Evolutionary conservation across 129 eudicot genomes (phyloP).

Genomic region (Solidago caesia): DNA sequence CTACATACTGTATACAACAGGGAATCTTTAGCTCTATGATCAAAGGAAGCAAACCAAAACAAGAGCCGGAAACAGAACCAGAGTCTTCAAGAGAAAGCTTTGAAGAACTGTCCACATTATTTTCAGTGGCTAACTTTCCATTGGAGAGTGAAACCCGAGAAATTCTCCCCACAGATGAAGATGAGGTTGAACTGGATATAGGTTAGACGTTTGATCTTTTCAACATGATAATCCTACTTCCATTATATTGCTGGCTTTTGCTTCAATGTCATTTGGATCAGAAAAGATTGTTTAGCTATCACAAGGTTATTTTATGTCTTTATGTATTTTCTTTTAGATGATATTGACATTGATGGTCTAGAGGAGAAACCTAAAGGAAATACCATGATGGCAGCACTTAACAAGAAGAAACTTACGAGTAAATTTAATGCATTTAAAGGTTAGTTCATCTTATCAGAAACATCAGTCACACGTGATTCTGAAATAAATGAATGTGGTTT

Average conservation of each 20-base stretch:
- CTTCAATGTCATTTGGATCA: not conserved
- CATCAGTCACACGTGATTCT: not conserved
- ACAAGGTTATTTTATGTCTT: conserved; percentile 1
- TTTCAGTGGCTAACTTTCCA: conserved; percentile 68
- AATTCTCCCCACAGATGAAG: conserved; percentile 35
- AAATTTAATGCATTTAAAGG: conserved; percentile 85
- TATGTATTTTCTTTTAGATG: conserved; percentile 50
- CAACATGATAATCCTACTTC: not conserved
- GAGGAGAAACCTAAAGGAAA: conserved; percentile 77
- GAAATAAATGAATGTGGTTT: not conserved
- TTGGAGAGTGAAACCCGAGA: conserved; percentile 42
- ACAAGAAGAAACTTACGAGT: conserved; percentile 71
- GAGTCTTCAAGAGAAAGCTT: conserved; percentile 47
- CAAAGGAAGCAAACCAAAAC: conserved; percentile 58
- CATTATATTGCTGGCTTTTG: not conserved
- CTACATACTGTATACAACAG: conserved; percentile 37
- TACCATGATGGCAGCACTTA: conserved; percentile 58
- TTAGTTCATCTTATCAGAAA: conserved; percentile 29
- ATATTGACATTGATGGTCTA: conserved; percentile 76
- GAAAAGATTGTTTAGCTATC: not conserved
- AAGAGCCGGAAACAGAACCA: conserved; percentile 45
- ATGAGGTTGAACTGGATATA: conserved; percentile 69
- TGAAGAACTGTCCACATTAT: conserved; percentile 57
- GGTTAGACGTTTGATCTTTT: conserved; percentile 45
- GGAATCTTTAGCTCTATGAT: conserved; percentile 76